Base-by-base conservation (phyloP, 2,329 filamentous ascomycete genomes). In the Colletotrichum ledebouriae region DNA sequence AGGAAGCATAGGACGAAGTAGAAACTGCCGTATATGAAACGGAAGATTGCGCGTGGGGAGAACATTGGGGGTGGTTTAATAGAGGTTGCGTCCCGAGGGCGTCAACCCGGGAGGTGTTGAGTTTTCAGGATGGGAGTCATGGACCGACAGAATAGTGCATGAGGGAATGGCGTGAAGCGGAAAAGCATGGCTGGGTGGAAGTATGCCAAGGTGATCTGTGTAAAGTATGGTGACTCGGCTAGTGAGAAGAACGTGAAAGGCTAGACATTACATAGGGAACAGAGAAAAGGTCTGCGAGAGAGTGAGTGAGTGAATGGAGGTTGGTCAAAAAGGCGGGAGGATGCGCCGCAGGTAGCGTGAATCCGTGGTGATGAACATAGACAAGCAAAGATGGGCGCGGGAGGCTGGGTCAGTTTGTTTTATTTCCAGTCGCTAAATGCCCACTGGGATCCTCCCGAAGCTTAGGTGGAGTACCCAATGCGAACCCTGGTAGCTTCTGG, bases 1-100 rank as follows among this genome's bases (percentile, higher is more conserved):
- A 97, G 76, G 74, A 95, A 79, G 78, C 91, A 91, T 75, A 98
- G 85, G 74, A 94, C 79, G 68, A 90, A 87, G 79, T 97, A 98
- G 72, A 91, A 86, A 55, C 89, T 89, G 76, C 87, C 90, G 83
- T 97, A 97, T 81, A 94, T 88, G 78, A 97, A 89, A 77, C 90
- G 89, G 79, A 92, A 94, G 75, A 94, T 81, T 70, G 89, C 84
- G 72, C 82, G 80, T 53, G 80, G 74, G 61, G 79, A 77, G 71
- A 79, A 78, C 80, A 84, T 83, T 72, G 74, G 60, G 33, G 39
- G 15, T 11, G 55, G 15, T 61, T 25, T 34, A 15, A 63, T 70
- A 55, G 64, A 63, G 53, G 66, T 71, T 60, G 63, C 59, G 58
- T 41, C 58, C 67, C 29, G 15, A 59, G 59, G 22, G 37, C 15